Conservation (phyloP, 306 rosid genomes). For the Alnus glutinosa region DNA sequence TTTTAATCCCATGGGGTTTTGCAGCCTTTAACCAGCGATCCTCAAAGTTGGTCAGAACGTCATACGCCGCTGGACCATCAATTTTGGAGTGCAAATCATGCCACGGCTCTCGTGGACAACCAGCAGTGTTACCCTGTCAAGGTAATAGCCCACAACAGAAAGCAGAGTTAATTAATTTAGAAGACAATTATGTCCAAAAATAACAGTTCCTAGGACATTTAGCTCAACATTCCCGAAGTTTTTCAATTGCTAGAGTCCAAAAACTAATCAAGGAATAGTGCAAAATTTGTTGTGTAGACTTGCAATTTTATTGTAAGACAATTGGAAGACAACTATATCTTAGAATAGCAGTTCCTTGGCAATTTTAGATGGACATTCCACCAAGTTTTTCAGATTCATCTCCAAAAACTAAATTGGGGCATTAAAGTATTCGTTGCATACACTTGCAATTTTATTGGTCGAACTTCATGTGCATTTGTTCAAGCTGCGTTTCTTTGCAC, state of each 20-base stretch:
- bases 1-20: conserved; percentile 76
- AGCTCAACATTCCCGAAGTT: conserved; percentile 20
- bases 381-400: no score
- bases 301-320: neutral
- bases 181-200: conserved; percentile 6
- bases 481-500: neutral
- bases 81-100: conserved; percentile 93
- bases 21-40: conserved; percentile 96
- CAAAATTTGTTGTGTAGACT: neutral
- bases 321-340: no score
- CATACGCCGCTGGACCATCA: conserved; percentile 98
- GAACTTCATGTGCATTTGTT: no score
- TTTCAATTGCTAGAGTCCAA: conserved; percentile 19
- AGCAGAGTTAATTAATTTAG: conserved; percentile 16
- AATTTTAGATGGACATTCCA: neutral
- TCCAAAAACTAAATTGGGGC: no score
- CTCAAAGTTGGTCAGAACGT: conserved; percentile 85
- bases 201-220: neutral
- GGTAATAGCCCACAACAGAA: conserved; percentile 23
- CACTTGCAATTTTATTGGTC: no score
- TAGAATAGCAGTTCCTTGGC: neutral
- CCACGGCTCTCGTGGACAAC: conserved; percentile 99
- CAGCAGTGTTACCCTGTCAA: conserved; percentile 66
- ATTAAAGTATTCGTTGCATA: no score
- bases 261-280: neutral